These are phyloP conservation scores for Pinus taeda DNA, from an alignment of 75 land plant genomes.

Conservation along the genomic window DNA sequence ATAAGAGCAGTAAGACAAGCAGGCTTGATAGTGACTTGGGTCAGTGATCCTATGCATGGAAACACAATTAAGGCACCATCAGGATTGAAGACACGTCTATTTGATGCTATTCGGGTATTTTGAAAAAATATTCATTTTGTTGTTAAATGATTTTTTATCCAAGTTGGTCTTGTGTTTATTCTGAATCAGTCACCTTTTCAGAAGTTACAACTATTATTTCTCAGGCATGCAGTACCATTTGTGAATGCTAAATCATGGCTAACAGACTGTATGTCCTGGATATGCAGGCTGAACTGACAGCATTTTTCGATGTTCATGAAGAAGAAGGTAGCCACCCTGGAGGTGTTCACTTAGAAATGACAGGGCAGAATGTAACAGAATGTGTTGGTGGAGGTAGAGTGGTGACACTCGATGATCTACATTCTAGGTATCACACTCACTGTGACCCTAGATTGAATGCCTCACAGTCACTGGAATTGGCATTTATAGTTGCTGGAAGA, in stretches of 20 bases:
- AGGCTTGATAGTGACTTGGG: slow-evolving; percentile 80
- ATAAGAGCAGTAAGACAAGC: slow-evolving; percentile 74
- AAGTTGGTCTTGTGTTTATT: too few species aligned
- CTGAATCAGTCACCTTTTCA: too few species aligned
- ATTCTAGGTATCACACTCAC: slow-evolving; percentile 56
- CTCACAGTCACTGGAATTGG: slow-evolving; percentile 76
- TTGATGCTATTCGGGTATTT: slow-evolving; percentile 59
- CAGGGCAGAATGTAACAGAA: too few species aligned
- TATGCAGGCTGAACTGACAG: slow-evolving; percentile 64
- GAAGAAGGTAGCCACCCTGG: too few species aligned
- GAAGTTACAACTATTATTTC: too few species aligned
- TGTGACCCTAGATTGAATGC: slow-evolving; percentile 76
- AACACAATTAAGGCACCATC: slow-evolving; percentile 74
- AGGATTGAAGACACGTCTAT: slow-evolving; percentile 68
- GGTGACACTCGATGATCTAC: slow-evolving; percentile 32
- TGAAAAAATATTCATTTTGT: too few species aligned
- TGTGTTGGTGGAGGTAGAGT: too few species aligned
- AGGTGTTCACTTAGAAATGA: too few species aligned
- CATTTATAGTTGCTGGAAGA: slow-evolving; percentile 75
- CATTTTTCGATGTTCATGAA: too few species aligned
- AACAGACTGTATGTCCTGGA: too few species aligned
- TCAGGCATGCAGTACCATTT: too few species aligned
- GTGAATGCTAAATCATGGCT: too few species aligned
- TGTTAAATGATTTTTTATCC: background rate
- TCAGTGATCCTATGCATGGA: slow-evolving; percentile 89